Evolutionary conservation across 176 grass and related monocot genomes (phyloP), one percentile per base, ranked within the genome.

Genomic region (Leersia perrieri): DNA sequence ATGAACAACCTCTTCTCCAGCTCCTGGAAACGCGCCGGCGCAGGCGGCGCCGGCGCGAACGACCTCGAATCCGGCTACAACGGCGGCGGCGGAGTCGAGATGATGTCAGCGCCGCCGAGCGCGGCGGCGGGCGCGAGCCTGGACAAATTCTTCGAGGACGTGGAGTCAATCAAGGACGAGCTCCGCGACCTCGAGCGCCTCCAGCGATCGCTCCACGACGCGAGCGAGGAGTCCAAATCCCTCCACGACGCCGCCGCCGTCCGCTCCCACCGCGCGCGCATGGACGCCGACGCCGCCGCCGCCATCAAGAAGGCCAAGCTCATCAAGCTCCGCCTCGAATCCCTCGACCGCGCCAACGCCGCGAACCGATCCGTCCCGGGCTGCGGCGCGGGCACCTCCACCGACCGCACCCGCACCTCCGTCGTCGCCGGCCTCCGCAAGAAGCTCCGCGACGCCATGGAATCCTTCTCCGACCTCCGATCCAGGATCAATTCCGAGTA

Each of bases 241-340:
- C 81, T 98, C 7, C 95, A 98, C 88, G 93, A 94, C 70, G 92
- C 95, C 9, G 63, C 92, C 0, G 92, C 90, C 0, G 90, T 98
- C 72, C 90, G 91, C 64, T 82, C 84, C 22, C 90, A 95, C 5
- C 92, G 92, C 0, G 42, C 86, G 0, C 90, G 87, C 6, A 98
- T 95, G 95, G 95, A 98, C 78, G 74, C 82, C 66, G 92, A 98
- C 77, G 90, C 80, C 3, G 28, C 66, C 2, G 40, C 78, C 0
- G 90, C 95, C 44, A 91, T 98, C 58, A 95, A 95, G 86, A 98
- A 93, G 90, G 95, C 95, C 11, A 98, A 98, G 78, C 74, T 95
- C 3, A 88, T 98, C 11, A 95, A 98, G 84, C 74, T 98, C 28
- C 90, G 89, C 0, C 92, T 98, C 11, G 95, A 98, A 88, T 92